phyloP scores from a whole-genome alignment of 441 rosid species.

The Flueggea neowawraea region DNA sequence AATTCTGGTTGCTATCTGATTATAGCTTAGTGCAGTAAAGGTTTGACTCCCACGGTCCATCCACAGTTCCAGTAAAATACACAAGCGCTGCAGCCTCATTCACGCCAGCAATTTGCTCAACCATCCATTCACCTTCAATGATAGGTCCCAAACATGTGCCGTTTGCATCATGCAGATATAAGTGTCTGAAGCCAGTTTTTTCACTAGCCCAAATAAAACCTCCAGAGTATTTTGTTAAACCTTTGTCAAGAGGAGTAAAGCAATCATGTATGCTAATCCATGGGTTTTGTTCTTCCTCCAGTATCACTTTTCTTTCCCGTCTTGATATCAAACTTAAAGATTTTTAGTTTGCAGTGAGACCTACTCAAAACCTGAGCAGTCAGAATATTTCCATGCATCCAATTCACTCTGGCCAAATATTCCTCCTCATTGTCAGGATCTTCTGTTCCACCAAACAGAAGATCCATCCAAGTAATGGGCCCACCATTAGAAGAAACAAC shows the following conservation, averaged over 20 bases:
- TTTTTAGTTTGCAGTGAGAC: slow-evolving; percentile 63
- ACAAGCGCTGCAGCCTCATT: slow-evolving; percentile 64
- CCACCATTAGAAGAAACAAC: slow-evolving; percentile 78
- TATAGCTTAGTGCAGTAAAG: slow-evolving; percentile 60
- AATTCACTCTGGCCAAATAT: slow-evolving; percentile 83
- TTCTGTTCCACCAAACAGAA: slow-evolving; percentile 67
- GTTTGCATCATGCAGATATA: slow-evolving; percentile 68
- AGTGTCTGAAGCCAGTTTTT: slow-evolving; percentile 83
- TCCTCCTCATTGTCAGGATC: slow-evolving; percentile 48
- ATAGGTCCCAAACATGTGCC: slow-evolving; percentile 78
- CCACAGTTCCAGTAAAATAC: slow-evolving; percentile 87
- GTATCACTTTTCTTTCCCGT: slow-evolving; percentile 58
- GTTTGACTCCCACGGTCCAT: slow-evolving; percentile 75
- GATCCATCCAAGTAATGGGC: slow-evolving; percentile 81
- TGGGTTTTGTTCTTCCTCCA: slow-evolving; percentile 61
- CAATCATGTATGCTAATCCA: slow-evolving; percentile 96
- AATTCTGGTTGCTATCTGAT: slow-evolving; percentile 28
- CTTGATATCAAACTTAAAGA: slow-evolving; percentile 66
- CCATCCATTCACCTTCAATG: slow-evolving; percentile 93
- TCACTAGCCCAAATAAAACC: slow-evolving; percentile 99
- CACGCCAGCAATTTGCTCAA: slow-evolving; percentile 89
- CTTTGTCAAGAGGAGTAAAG: slow-evolving; percentile 78
- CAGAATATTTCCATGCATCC: slow-evolving; percentile 85
- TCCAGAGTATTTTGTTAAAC: slow-evolving; percentile 45
- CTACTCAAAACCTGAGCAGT: slow-evolving; percentile 75